Base-by-base conservation (phyloP, 441 rosid species). In the Erysimum pusillum region DNA sequence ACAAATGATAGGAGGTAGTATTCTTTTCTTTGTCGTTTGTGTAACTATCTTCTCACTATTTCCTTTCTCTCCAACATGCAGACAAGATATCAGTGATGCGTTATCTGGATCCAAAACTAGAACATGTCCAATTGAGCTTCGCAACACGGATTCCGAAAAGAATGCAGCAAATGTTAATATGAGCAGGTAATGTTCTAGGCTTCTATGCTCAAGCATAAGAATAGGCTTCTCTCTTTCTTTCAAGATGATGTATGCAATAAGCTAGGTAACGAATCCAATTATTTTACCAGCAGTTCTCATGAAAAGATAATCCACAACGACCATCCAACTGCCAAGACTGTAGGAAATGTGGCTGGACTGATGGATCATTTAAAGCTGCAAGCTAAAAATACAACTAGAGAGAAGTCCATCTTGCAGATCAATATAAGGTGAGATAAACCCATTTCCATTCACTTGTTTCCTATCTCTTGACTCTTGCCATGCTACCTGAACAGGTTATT, bases 1-100 rank as follows among this genome's bases (percentile, higher is more conserved):
- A 52, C 67, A 78, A 74, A 64, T 64, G 77, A 63, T 58, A 84
- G 67, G 68, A 80, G 79, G 89, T 88, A 63, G 39, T 38, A 31
- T 38, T 63, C 0, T 42, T 53, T 53, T 36, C 65, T 25, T 45
- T 9, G 3, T 28, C 28, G 25, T 15, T 0, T 38, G 31, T 53
- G 17, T 28, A 44, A 45, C 56, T 66, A 78, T 54, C 15, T 31
- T 73, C 46, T 38, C 51, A 63, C 62, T 31, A 13, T 31, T 38
- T 18, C 9, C 42, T 36, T 44, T 35, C 11, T 63, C 71, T 74
- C 39, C 67, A 68, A 36, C 8, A 74, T 68, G 78, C 70, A 61
- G 70, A 44, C 38, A 41, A 20, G 71, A 42, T 6, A 32, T 11
- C 5, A 32, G 57, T 31, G 57, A 46, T 57, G 75, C 41, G 1